phyloP scores from a whole-genome alignment of 305 asterid species.

The Salvia sclarea region DNA sequence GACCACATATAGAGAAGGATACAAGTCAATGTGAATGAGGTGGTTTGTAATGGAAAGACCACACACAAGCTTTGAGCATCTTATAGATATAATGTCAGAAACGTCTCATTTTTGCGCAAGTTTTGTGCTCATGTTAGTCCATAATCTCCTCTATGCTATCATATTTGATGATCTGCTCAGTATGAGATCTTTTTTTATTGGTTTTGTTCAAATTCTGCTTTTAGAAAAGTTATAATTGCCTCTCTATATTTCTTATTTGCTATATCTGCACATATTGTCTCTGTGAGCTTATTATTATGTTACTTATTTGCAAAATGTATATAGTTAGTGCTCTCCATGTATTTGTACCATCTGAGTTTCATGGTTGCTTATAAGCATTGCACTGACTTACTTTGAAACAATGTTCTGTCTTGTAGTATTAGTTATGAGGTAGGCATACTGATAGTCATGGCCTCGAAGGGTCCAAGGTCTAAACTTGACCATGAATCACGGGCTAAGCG shows the following conservation, averaged over 20 bases:
- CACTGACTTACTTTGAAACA: constrained; percentile 15
- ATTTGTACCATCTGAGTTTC: constrained; percentile 7
- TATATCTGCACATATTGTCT: not conserved
- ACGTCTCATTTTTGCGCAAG: not conserved
- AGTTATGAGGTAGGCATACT: constrained; percentile 51
- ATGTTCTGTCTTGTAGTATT: constrained; percentile 35
- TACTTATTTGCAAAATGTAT: not conserved
- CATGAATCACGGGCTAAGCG: constrained; percentile 90
- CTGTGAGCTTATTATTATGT: not conserved
- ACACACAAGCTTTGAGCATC: constrained; percentile 3
- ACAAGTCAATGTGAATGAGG: constrained; percentile 4
- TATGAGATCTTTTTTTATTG: not conserved
- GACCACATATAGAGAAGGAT: constrained; percentile 6
- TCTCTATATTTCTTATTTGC: constrained; percentile 7
- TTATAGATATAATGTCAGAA: not conserved
- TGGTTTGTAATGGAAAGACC: not conserved
- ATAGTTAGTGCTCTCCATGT: not conserved
- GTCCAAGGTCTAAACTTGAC: constrained; percentile 92
- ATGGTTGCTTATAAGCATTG: constrained; percentile 12
- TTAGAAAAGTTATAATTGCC: not conserved
- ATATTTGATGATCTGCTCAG: not conserved
- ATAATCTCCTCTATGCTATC: not conserved
- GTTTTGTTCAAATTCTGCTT: constrained; percentile 18
- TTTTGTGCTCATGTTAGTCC: constrained; percentile 4
- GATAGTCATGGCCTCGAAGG: constrained; percentile 93